phyloP scores from a whole-genome alignment of 2,329 filamentous ascomycete genomes.

The Nigrograna mackinnonii region DNA sequence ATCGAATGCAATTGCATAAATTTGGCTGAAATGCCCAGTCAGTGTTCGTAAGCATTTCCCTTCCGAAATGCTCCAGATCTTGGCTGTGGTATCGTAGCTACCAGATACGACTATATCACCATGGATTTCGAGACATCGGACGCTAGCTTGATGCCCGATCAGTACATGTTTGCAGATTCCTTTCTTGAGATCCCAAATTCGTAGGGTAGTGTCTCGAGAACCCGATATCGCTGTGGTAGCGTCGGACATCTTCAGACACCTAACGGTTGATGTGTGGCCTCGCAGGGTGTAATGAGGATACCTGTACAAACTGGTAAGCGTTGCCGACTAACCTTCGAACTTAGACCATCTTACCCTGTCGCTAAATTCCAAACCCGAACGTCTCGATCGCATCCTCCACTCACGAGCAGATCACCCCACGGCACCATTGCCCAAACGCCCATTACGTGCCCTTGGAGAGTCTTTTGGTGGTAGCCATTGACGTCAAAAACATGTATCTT shows the following conservation, averaged over 20 bases:
- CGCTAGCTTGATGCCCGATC: constrained; percentile 92
- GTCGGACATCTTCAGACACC: constrained; percentile 97
- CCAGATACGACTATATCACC: constrained; percentile 97
- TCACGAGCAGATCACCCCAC: constrained; percentile 93
- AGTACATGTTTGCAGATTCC: constrained; percentile 90
- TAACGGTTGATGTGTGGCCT: constrained; percentile 94
- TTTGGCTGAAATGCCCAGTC: constrained; percentile 95
- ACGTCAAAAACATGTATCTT: constrained; percentile 98
- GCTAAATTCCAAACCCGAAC: constrained; percentile 96
- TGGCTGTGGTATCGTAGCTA: constrained; percentile 95
- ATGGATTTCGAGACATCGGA: constrained; percentile 92
- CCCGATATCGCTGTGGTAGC: constrained; percentile 93
- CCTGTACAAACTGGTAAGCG: constrained; percentile 13
- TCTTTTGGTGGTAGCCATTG: constrained; percentile 84
- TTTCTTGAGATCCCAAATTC: constrained; percentile 91
- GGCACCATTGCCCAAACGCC: constrained; percentile 99
- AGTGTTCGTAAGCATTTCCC: constrained; percentile 89
- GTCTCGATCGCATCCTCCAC: constrained; percentile 93
- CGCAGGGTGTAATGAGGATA: constrained; percentile 65
- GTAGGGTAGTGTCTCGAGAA: constrained; percentile 89
- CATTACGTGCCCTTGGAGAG: constrained; percentile 95
- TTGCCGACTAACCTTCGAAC: neutral
- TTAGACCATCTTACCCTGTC: constrained; percentile 69
- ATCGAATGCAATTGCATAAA: constrained; percentile 98
- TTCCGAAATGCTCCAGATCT: constrained; percentile 97